These are phyloP conservation scores for Hymenoscyphus fructigenus DNA, from an alignment of 2,329 filamentous ascomycete species.

Conservation along the genomic window DNA sequence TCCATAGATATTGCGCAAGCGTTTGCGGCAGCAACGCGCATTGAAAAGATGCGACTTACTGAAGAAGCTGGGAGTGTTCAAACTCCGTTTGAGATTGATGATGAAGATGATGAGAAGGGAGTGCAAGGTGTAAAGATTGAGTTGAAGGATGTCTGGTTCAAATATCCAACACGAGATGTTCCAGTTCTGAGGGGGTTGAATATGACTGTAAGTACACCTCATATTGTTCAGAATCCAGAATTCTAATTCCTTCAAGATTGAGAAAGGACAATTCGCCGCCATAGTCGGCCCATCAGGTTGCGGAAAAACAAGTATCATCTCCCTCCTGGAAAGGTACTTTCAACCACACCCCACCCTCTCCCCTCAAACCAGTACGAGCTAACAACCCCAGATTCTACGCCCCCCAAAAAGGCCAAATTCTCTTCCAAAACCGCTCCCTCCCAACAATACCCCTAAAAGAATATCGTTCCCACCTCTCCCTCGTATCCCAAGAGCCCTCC, in stretches of 20 bases:
- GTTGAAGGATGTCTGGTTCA: slow-evolving; percentile 54
- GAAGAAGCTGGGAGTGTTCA: not conserved
- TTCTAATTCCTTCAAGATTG: slow-evolving; percentile 26
- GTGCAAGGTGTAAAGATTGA: slow-evolving; percentile 19
- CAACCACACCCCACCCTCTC: not conserved
- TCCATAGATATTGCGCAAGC: slow-evolving; percentile 52
- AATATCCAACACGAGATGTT: slow-evolving; percentile 55
- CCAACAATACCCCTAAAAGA: slow-evolving; percentile 54
- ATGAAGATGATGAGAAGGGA: slow-evolving; percentile 32
- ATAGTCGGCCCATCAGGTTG: slow-evolving; percentile 64
- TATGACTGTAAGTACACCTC: slow-evolving; percentile 44
- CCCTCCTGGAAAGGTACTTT: slow-evolving; percentile 53
- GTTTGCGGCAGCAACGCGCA: slow-evolving; percentile 57
- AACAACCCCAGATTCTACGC: slow-evolving; percentile 53
- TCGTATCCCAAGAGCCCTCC: slow-evolving; percentile 72
- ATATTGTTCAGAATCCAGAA: slow-evolving; percentile 31
- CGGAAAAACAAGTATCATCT: slow-evolving; percentile 71
- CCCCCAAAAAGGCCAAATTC: slow-evolving; percentile 60
- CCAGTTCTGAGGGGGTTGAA: slow-evolving; percentile 58
- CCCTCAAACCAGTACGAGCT: not conserved
- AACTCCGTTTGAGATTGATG: slow-evolving; percentile 8
- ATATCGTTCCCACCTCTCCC: slow-evolving; percentile 64
- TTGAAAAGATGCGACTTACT: slow-evolving; percentile 42
- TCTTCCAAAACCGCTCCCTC: slow-evolving; percentile 61
- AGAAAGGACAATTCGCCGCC: slow-evolving; percentile 68